A percentile compares a stretch with the other conserved stretches of the same genome.
Evolutionary conservation across 495 filamentous ascomycete species (phyloP).

Genomic region (Lophium mytilinum): DNA sequence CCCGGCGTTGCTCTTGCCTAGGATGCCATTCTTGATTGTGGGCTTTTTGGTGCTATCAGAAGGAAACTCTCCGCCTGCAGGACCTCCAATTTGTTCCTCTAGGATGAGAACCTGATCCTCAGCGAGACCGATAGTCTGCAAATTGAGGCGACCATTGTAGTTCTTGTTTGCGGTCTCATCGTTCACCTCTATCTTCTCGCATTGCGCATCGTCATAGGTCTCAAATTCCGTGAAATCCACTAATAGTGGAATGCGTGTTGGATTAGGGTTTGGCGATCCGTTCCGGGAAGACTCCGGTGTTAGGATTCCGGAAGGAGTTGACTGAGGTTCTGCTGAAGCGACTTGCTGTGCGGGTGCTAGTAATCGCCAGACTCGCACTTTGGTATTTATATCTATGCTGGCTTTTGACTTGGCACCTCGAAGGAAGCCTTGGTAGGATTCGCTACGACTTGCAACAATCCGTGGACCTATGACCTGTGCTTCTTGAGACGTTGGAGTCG

Average conservation of each 20-base stretch:
- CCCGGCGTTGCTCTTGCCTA: slow-evolving; percentile 35
- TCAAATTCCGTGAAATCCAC: slow-evolving; percentile 66
- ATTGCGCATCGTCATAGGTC: slow-evolving; percentile 53
- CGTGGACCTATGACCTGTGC: slow-evolving; percentile 42
- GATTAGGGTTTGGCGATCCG: slow-evolving; percentile 37
- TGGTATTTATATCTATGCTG: slow-evolving; percentile 56
- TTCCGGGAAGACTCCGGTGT: slow-evolving; percentile 54
- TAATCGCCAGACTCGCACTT: slow-evolving; percentile 74
- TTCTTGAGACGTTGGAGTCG: slow-evolving; percentile 50
- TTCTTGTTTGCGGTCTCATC: slow-evolving; percentile 70
- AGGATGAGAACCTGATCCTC: slow-evolving; percentile 64
- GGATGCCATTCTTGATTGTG: slow-evolving; percentile 31
- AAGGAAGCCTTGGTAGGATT: slow-evolving; percentile 62
- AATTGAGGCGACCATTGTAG: slow-evolving; percentile 62
- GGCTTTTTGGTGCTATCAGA: slow-evolving; percentile 43
- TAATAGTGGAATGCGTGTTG: slow-evolving; percentile 47
- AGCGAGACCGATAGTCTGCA: slow-evolving; percentile 56
- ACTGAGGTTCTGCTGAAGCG: slow-evolving; percentile 22
- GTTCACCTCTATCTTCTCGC: slow-evolving; percentile 57
- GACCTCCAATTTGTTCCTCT: slow-evolving; percentile 59
- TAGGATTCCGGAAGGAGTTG: slow-evolving; percentile 38
- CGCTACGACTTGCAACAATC: slow-evolving; percentile 60
- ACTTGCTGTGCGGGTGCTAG: slow-evolving; percentile 36
- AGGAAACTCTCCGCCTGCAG: slow-evolving; percentile 52
- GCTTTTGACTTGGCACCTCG: slow-evolving; percentile 58